These are phyloP conservation scores for Sideroxylon spinosum DNA, from an alignment of 179 eudicot genomes.

Conservation along the genomic window DNA sequence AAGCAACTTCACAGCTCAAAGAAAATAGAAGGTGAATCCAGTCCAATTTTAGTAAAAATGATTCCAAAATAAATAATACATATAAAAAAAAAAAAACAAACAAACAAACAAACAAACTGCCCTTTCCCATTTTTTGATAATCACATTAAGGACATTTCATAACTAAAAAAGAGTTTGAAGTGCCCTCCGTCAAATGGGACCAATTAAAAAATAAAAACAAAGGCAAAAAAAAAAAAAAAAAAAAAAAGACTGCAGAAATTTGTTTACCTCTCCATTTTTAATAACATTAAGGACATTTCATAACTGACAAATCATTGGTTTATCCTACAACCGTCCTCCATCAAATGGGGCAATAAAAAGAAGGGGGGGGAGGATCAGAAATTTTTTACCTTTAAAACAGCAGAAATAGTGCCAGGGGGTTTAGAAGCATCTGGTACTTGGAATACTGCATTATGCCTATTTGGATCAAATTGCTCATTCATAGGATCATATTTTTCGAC, in stretches of 20 bases:
- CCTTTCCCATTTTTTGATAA: background rate
- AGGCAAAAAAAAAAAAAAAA: no score
- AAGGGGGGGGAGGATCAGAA: background rate
- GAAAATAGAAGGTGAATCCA: background rate
- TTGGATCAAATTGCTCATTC: slow-evolving; percentile 81
- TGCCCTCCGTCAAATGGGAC: no score
- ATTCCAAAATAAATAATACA: no score
- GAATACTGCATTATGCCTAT: slow-evolving; percentile 86
- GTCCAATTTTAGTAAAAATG: background rate
- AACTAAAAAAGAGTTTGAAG: no score
- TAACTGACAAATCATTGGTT: background rate
- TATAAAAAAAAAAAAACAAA: background rate
- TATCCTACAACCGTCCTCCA: background rate
- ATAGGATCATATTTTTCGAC: slow-evolving; percentile 76
- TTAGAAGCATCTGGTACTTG: slow-evolving; percentile 92
- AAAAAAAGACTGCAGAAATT: no score
- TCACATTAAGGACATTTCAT: background rate
- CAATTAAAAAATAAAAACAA: no score
- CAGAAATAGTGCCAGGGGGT: slow-evolving; percentile 73
- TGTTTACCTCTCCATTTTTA: no score
- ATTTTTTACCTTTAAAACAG: slow-evolving; percentile 71
- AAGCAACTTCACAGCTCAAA: background rate
- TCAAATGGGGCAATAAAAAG: background rate
- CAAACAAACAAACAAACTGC: no score
- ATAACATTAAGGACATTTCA: background rate